These are phyloP conservation scores for California macrophylla DNA, from an alignment of 441 rosid genomes.

Conservation along the genomic window DNA sequence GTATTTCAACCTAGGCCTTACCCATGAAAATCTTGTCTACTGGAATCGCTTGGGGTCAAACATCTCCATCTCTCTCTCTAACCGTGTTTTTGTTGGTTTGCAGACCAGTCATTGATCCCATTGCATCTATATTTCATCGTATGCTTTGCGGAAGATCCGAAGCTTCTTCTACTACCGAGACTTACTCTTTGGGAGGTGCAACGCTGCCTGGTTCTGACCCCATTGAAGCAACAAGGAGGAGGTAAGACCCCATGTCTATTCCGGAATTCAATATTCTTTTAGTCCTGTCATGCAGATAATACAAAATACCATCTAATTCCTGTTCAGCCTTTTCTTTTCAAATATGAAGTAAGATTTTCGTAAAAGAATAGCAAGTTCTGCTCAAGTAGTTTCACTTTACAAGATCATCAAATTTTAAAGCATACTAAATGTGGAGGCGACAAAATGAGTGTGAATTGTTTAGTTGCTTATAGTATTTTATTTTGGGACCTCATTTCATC, in stretches of 20 bases:
- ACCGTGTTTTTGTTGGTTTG: conserved; percentile 13
- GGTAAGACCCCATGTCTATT: conserved; percentile 33
- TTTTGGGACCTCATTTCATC: not conserved
- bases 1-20: not conserved
- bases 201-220: conserved; percentile 88
- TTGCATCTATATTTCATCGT: conserved; percentile 66
- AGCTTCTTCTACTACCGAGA: conserved; percentile 33
- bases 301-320: not conserved
- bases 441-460: not conserved
- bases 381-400: not conserved
- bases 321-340: not conserved
- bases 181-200: conserved; percentile 45
- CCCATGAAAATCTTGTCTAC: not conserved
- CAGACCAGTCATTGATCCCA: conserved; percentile 73
- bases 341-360: not conserved
- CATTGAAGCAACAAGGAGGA: conserved; percentile 86
- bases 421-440: not conserved
- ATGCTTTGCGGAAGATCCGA: conserved; percentile 69
- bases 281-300: not conserved
- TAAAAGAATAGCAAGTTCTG: not conserved
- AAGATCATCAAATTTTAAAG: not conserved
- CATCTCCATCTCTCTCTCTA: conserved; percentile 7
- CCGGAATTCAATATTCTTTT: not conserved
- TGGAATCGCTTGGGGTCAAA: not conserved
- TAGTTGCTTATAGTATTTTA: not conserved